Evolutionary conservation across 2,329 filamentous ascomycete genomes (phyloP).

Genomic region (Nigrospora sphaerica): DNA sequence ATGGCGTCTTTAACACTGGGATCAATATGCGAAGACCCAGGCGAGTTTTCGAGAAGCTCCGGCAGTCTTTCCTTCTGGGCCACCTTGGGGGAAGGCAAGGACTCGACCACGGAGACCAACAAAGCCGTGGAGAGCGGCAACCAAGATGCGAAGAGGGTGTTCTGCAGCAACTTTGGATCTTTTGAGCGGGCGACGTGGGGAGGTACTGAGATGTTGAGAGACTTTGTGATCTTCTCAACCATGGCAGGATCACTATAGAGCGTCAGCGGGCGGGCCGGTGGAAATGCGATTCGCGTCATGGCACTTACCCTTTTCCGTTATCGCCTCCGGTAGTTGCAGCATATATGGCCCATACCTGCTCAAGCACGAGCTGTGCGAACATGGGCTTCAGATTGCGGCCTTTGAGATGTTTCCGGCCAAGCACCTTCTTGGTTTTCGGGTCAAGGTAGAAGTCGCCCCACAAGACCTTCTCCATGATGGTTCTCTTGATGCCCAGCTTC

Average conservation of each 20-base stretch:
- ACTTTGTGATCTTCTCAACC: conserved; percentile 92
- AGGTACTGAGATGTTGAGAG: conserved; percentile 74
- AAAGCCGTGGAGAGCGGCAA: conserved; percentile 87
- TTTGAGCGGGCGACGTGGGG: conserved; percentile 78
- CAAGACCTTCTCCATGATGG: conserved; percentile 81
- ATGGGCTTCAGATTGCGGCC: conserved; percentile 88
- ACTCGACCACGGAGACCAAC: conserved; percentile 89
- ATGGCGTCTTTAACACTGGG: conserved; percentile 70
- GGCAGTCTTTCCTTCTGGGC: conserved; percentile 79
- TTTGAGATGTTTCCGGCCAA: conserved; percentile 87
- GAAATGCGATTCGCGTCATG: conserved; percentile 22
- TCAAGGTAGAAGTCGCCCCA: conserved; percentile 98
- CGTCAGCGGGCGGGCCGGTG: conserved; percentile 8
- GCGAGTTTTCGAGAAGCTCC: conserved; percentile 70
- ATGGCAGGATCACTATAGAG: conserved; percentile 61
- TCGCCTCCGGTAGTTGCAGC: conserved; percentile 79
- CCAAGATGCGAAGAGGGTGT: conserved; percentile 82
- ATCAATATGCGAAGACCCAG: conserved; percentile 67
- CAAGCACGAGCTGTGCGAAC: conserved; percentile 93
- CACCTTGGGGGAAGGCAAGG: conserved; percentile 72
- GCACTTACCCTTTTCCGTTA: conserved; percentile 68
- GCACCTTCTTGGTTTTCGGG: conserved; percentile 90
- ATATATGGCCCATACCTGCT: conserved; percentile 95
- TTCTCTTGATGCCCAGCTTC: conserved; percentile 90
- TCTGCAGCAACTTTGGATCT: conserved; percentile 77